Evolutionary conservation across 305 asterid species (phyloP).

Genomic region (Solanum hybrid): DNA sequence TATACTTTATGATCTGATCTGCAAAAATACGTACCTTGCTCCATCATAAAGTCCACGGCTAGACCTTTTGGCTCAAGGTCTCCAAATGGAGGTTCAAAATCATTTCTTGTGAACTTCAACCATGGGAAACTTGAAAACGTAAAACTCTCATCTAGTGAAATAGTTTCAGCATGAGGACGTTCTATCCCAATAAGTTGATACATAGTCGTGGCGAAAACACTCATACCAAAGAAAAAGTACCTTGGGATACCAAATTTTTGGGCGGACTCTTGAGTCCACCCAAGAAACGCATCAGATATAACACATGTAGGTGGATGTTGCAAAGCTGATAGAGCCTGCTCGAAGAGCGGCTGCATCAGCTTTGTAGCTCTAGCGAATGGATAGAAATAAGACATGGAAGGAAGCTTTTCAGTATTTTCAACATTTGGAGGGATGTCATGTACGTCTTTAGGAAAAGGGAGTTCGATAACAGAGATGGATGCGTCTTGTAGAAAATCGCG

Average conservation of each 20-base stretch:
- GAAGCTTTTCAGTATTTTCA: slow-evolving; percentile 48
- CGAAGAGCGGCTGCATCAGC: slow-evolving; percentile 48
- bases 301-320: slow-evolving; percentile 34
- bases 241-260: slow-evolving; percentile 31
- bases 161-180: slow-evolving; percentile 34
- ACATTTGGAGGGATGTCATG: slow-evolving; percentile 44
- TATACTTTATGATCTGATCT: neutral
- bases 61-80: slow-evolving; percentile 42
- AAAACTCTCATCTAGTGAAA: slow-evolving; percentile 31
- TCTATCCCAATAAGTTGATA: slow-evolving; percentile 18
- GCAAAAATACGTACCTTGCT: slow-evolving; percentile 4
- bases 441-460: slow-evolving; percentile 44
- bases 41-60: slow-evolving; percentile 33
- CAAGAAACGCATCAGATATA: slow-evolving; percentile 44
- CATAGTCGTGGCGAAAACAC: slow-evolving; percentile 37
- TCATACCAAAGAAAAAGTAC: slow-evolving; percentile 40
- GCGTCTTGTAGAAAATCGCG: slow-evolving; percentile 20
- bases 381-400: slow-evolving; percentile 27
- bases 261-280: slow-evolving; percentile 51
- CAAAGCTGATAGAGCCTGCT: slow-evolving; percentile 23
- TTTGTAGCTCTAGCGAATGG: slow-evolving; percentile 33
- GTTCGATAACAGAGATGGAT: slow-evolving; percentile 27
- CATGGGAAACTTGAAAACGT: slow-evolving; percentile 27
- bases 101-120: slow-evolving; percentile 37
- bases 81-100: slow-evolving; percentile 40